These are phyloP conservation scores for Fraxinus paxiana DNA, from an alignment of 305 asterid species.

Conservation along the genomic window DNA sequence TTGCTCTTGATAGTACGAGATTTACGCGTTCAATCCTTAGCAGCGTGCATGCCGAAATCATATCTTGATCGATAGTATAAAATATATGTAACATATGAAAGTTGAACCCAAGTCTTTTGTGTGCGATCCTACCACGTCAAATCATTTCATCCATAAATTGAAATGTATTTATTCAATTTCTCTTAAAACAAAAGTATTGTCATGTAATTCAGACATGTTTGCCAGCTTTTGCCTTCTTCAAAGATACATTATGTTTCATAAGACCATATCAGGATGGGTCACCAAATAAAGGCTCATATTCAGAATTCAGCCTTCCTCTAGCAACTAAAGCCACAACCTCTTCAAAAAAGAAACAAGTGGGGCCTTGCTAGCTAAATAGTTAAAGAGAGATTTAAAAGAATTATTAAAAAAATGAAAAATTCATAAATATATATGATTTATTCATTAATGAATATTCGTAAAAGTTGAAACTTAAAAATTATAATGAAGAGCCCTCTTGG, in stretches of 20 bases:
- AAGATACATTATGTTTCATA: not conserved
- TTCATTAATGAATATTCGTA: not conserved
- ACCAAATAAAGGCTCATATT: not conserved
- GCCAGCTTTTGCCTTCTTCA: conserved; percentile 1
- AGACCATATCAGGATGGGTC: conserved; percentile 8
- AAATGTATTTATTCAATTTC: not conserved
- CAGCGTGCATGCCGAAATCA: not conserved
- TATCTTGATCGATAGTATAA: not conserved
- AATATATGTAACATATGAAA: not conserved
- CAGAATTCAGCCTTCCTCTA: not conserved
- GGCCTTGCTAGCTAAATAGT: not conserved
- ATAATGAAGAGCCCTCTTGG: not conserved
- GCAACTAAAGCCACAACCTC: not conserved
- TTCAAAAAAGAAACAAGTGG: not conserved
- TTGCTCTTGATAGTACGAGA: not conserved
- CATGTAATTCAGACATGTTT: not conserved
- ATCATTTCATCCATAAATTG: not conserved
- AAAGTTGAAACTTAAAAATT: not conserved
- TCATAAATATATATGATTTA: not conserved
- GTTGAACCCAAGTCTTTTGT: not conserved
- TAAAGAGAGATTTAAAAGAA: not conserved
- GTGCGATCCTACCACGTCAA: not conserved
- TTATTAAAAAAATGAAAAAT: not conserved
- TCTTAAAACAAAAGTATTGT: not conserved
- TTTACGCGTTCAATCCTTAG: not conserved